These are phyloP conservation scores for Elsinoe arachidis DNA, from an alignment of 2,329 filamentous ascomycete species.

Conservation along the genomic window DNA sequence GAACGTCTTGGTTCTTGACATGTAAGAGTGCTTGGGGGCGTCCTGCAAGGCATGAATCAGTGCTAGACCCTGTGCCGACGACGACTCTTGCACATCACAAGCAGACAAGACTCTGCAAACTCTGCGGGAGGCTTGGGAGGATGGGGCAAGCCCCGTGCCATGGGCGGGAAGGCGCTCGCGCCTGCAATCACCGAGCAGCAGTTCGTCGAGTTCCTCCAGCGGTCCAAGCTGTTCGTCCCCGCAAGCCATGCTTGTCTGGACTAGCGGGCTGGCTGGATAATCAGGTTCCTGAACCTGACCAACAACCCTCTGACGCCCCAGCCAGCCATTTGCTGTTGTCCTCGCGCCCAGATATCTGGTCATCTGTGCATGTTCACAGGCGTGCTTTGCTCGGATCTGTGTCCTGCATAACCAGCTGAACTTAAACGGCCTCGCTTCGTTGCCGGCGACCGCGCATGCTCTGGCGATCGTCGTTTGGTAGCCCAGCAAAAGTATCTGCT, in stretches of 20 bases:
- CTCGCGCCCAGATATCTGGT: not conserved
- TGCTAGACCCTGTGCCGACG: conserved; percentile 3
- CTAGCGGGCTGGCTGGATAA: conserved; percentile 8
- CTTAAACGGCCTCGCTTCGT: not conserved
- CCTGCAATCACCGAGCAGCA: conserved; percentile 10
- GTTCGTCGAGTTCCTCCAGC: not conserved
- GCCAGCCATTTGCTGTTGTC: not conserved
- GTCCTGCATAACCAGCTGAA: not conserved
- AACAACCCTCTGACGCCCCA: conserved; percentile 1
- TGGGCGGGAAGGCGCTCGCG: conserved; percentile 1
- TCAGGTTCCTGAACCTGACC: conserved; percentile 12
- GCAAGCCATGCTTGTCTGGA: conserved; percentile 9
- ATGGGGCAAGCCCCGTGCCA: conserved; percentile 1
- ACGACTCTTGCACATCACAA: conserved; percentile 1
- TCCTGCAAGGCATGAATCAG: conserved; percentile 9
- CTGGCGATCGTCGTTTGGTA: not conserved
- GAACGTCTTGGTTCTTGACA: not conserved
- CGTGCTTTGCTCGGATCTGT: not conserved
- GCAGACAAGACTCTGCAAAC: conserved; percentile 11
- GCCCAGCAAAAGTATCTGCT: not conserved
- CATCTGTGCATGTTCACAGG: not conserved
- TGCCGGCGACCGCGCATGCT: not conserved
- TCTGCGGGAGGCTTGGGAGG: conserved; percentile 11
- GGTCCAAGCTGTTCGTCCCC: conserved; percentile 7
- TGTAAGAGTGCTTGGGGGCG: not conserved